Base-by-base conservation (phyloP, 2,329 filamentous ascomycete genomes). In the Sporothrix euskadiensis region DNA sequence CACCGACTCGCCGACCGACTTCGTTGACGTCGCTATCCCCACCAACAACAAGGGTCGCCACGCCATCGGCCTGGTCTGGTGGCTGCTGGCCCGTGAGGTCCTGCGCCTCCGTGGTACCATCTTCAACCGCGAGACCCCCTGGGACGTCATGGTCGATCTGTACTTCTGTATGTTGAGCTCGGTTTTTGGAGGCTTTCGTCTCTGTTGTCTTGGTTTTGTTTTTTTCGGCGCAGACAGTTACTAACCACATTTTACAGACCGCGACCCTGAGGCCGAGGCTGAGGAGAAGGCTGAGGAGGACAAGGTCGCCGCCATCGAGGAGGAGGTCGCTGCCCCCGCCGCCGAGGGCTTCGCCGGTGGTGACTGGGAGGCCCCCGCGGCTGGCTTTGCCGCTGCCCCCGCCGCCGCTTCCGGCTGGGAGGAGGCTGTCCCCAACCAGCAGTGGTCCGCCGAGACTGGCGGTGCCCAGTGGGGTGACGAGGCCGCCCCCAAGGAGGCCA, bases 21-120 rank as follows among this genome's bases (percentile, higher is more conserved):
- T 95, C 88, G 96, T 99, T 84, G 96, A 99, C 83, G 94, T 98
- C 85, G 96, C 96, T 86, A 99, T 99, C 87, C 96, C 96, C 82
- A 98, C 96, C 88, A 99, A 99, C 94, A 99, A 99, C 94, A 99
- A 99, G 92, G 95, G 94, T 89, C 95, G 96, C 84, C 94, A 98
- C 88, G 91, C 97, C 84, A 99, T 99, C 81, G 96, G 96, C 89
- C 90, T 96, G 81, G 85, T 99, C 88, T 99, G 96, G 96, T 99
- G 96, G 96, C 92, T 99, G 91, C 90, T 99, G 80, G 95, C 96
- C 84, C 96, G 96, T 90, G 96, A 99, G 91, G 95, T 99, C 84
- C 94, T 99, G 85, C 94, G 97, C 84, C 94, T 99, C 82, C 94
- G 96, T 81, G 96, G 97, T 81, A 98, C 94, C 83, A 94, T 99